Evolutionary conservation across 1,139 yeast genomes (phyloP).

Genomic region (Pichia sp.): DNA sequence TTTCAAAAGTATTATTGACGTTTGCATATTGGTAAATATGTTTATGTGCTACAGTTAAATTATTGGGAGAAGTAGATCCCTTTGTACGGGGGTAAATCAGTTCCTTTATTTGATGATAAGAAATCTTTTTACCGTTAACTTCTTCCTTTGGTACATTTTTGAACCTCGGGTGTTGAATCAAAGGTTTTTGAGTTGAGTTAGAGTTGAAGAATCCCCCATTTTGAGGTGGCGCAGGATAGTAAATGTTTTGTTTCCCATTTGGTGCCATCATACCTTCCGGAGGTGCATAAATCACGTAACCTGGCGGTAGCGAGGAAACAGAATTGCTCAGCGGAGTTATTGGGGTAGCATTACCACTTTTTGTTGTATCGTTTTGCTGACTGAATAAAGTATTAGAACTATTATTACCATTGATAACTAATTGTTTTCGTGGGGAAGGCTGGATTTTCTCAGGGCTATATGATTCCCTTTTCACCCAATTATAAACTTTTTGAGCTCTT

Average conservation of each 20-base stretch:
- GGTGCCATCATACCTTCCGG: constrained; percentile 8
- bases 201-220: background rate
- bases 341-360: constrained; percentile 9
- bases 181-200: background rate
- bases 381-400: constrained; percentile 1
- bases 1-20: constrained; percentile 20
- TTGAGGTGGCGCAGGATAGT: background rate
- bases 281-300: constrained; percentile 6
- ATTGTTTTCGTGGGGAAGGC: background rate
- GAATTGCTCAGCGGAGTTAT: constrained; percentile 10
- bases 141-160: constrained; percentile 12
- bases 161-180: constrained; percentile 16
- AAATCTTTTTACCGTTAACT: constrained; percentile 15
- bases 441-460: constrained; percentile 3
- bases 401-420: background rate
- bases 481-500: constrained; percentile 14
- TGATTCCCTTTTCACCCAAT: constrained; percentile 21
- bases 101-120: constrained; percentile 17
- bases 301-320: constrained; percentile 2
- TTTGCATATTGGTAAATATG: constrained; percentile 19
- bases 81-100: constrained; percentile 18
- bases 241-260: constrained; percentile 3
- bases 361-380: background rate
- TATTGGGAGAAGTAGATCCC: constrained; percentile 12
- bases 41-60: constrained; percentile 19